A percentile compares a stretch with the other conserved stretches of the same genome.
Conservation (phyloP, 495 filamentous ascomycete species). For the Lophiostoma macrostomum region DNA sequence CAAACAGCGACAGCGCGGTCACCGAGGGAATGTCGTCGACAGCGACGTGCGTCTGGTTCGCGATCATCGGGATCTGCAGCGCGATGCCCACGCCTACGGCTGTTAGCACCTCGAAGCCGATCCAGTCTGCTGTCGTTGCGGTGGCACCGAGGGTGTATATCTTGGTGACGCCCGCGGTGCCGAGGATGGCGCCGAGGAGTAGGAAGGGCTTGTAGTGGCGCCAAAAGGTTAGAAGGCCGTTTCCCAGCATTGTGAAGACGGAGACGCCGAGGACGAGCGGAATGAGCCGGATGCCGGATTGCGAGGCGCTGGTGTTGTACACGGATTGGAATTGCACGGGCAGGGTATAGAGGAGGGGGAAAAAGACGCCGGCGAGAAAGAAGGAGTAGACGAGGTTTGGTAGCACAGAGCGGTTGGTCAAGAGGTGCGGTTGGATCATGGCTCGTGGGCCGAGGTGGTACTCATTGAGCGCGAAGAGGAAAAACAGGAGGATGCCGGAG, state of each 20-base stretch:
- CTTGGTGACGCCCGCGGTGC: conserved; percentile 18
- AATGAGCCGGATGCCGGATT: conserved; percentile 34
- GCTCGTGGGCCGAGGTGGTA: conserved; percentile 21
- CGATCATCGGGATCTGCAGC: conserved; percentile 32
- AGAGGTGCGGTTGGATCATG: conserved; percentile 27
- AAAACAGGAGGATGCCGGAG: conserved; percentile 31
- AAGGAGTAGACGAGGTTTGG: conserved; percentile 19
- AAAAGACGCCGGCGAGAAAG: conserved; percentile 28
- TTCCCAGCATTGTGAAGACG: conserved; percentile 17
- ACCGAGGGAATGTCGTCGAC: conserved; percentile 28
- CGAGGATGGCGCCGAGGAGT: conserved; percentile 21
- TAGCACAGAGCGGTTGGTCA: conserved; percentile 13
- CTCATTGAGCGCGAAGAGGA: conserved; percentile 27
- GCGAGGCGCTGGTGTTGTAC: conserved; percentile 20
- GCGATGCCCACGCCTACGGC: conserved; percentile 30
- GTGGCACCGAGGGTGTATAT: conserved; percentile 31
- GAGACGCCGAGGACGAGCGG: conserved; percentile 26
- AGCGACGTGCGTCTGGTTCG: conserved; percentile 25
- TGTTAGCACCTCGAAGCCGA: conserved; percentile 31
- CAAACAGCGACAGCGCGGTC: conserved; percentile 34
- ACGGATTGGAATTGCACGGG: conserved; percentile 40
- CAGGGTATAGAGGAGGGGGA: conserved; percentile 34
- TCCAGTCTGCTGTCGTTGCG: conserved; percentile 27
- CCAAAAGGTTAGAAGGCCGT: conserved; percentile 19
- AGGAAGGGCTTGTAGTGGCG: conserved; percentile 31